Conservation (phyloP, 2,329 filamentous ascomycete genomes). For the Calonectria ilicicola region DNA sequence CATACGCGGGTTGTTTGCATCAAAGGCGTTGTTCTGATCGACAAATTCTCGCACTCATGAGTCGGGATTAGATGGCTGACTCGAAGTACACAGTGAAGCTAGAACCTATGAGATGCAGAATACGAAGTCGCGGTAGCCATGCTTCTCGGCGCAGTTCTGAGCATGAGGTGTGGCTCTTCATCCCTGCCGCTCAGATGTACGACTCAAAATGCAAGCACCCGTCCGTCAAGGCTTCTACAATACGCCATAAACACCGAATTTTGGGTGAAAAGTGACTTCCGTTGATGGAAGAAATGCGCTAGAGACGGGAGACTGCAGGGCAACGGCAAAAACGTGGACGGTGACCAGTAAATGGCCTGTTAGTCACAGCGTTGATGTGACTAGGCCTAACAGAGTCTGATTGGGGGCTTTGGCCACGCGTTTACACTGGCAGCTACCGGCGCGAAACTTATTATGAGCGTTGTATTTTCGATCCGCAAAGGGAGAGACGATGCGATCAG, state of each 20-base stretch:
- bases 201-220: conserved; percentile 63
- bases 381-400: not conserved
- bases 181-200: conserved; percentile 37
- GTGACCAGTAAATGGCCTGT: conserved; percentile 22
- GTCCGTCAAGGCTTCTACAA: conserved; percentile 59
- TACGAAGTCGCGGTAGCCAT: conserved; percentile 25
- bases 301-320: conserved; percentile 45
- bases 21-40: conserved; percentile 27
- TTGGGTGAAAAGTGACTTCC: conserved; percentile 48
- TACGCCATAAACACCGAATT: conserved; percentile 60
- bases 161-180: conserved; percentile 33
- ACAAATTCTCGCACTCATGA: conserved; percentile 12
- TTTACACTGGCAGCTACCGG: not conserved
- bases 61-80: conserved; percentile 4
- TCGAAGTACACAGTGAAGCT: conserved; percentile 26
- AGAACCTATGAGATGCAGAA: conserved; percentile 23
- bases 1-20: conserved; percentile 2
- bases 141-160: conserved; percentile 35
- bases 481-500: not conserved
- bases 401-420: not conserved
- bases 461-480: not conserved
- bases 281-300: conserved; percentile 41
- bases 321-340: conserved; percentile 29
- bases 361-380: not conserved
- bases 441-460: not conserved